A percentile compares a stretch with the other conserved stretches of the same genome.
These are phyloP conservation scores for Phialocephala subalpina DNA, from an alignment of 2,329 filamentous ascomycete genomes.

Conservation along the genomic window DNA sequence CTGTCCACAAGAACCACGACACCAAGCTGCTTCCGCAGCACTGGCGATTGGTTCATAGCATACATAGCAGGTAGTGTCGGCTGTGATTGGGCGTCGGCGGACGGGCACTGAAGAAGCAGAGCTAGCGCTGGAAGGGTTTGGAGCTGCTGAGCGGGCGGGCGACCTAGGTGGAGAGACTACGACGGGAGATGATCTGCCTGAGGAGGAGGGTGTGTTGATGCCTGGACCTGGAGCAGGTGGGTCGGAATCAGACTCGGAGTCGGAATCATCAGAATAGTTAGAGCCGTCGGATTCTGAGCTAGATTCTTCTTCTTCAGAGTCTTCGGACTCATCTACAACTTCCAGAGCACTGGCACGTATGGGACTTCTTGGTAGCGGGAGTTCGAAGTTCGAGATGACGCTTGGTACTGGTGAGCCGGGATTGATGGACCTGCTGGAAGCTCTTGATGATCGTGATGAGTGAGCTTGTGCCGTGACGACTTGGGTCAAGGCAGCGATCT, in stretches of 20 bases:
- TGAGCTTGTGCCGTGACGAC: not conserved
- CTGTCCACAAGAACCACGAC: constrained; percentile 5
- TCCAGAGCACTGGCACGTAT: not conserved
- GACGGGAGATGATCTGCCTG: not conserved
- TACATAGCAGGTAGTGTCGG: not conserved
- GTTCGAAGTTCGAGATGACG: not conserved
- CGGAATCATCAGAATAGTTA: not conserved
- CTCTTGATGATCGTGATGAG: not conserved
- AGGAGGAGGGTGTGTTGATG: not conserved
- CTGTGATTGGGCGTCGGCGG: not conserved
- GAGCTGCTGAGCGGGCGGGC: not conserved
- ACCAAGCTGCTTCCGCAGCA: constrained; percentile 1
- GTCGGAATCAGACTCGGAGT: not conserved
- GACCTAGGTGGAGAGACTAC: not conserved
- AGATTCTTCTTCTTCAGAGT: too few relatives aligned
- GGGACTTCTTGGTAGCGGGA: not conserved
- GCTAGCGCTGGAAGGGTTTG: not conserved
- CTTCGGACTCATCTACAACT: too few relatives aligned
- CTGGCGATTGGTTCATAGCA: not conserved
- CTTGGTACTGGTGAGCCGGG: not conserved
- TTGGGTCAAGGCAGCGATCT: not conserved
- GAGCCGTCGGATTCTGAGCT: not conserved
- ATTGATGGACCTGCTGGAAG: not conserved
- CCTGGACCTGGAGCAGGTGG: not conserved
- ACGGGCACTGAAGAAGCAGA: not conserved